phyloP scores from a whole-genome alignment of 495 filamentous ascomycete species.

The Aspergillus mulundensis region DNA sequence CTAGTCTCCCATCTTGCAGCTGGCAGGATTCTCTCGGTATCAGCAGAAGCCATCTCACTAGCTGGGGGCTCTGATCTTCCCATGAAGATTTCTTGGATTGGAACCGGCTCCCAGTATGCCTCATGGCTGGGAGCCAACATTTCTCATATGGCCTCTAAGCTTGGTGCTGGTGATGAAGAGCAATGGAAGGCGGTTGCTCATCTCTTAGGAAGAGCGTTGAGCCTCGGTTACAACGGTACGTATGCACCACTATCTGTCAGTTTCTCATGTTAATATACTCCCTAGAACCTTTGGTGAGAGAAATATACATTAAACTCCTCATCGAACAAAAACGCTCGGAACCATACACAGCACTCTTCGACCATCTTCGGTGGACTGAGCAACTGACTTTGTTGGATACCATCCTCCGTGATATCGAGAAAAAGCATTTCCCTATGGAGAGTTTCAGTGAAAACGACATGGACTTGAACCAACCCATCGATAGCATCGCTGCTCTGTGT shows the following conservation, averaged over 20 bases:
- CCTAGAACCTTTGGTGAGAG: slow-evolving; percentile 53
- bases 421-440: slow-evolving; percentile 40
- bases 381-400: slow-evolving; percentile 56
- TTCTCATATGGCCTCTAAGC: slow-evolving; percentile 43
- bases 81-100: slow-evolving; percentile 55
- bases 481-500: slow-evolving; percentile 42
- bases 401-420: slow-evolving; percentile 57
- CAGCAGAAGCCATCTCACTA: slow-evolving; percentile 70
- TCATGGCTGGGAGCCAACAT: slow-evolving; percentile 77
- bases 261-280: slow-evolving; percentile 21
- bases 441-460: slow-evolving; percentile 9
- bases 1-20: slow-evolving; percentile 60
- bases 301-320: slow-evolving; percentile 44
- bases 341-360: slow-evolving; percentile 41
- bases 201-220: slow-evolving; percentile 61
- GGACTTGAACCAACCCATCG: slow-evolving; percentile 18
- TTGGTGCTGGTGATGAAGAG: slow-evolving; percentile 34
- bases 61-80: slow-evolving; percentile 27
- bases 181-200: slow-evolving; percentile 53
- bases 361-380: slow-evolving; percentile 48
- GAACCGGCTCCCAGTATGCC: slow-evolving; percentile 59
- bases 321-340: slow-evolving; percentile 24
- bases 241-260: not conserved
- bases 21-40: slow-evolving; percentile 65
- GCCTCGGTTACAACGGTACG: slow-evolving; percentile 71